Evolutionary conservation across 306 rosid genomes (phyloP), one percentile per base, ranked within the genome.

Genomic region (Cucurbita pepo): DNA sequence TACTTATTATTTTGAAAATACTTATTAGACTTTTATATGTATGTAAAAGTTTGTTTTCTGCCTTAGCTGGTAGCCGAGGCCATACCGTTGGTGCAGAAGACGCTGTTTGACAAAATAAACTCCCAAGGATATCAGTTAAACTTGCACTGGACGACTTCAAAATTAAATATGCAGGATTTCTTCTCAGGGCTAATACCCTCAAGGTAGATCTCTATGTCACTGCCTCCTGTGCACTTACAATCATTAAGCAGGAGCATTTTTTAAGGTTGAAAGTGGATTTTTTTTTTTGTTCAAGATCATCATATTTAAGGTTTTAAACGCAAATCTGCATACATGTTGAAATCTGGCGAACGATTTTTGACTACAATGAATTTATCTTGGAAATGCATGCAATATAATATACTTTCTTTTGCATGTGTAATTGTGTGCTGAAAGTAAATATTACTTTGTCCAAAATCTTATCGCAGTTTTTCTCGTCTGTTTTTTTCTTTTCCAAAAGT

Each of bases 131-230:
- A 63, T 88, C 92, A 40, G 78, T 91, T 50, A 82, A 88, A 75
- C 81, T 85, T 72, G 86, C 99, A 50, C 80, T 91, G 75, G 88
- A 91, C 78, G 97, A 91, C 83, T 79, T 94, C 86, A 94, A 90
- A 85, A 86, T 76, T 54, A 91, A 84, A 72, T 81, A 91, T 75
- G 72, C 88, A 0, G 96, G 97, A 64, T 81, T 78, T 79, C 88
- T 94, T 76, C 75, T 91, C 77, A 94, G 97, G 83, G 86, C 86
- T n/a, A 94, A 75, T 47, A 89, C 92, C 77, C 77, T 85, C 57
- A 86, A 88, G 95, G 99, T 91, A 78, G 61, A 47, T 47, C 71
- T 62, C 55, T 40, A n/a, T n/a, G 40, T 63, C 67, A 50, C 59
- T 37, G 62, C 36, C 3, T 30, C 1, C 70, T 7, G 56, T 65